A percentile compares a stretch with the other conserved stretches of the same genome.
phyloP scores from a whole-genome alignment of 768 basidiomycete genomes.

The Mrakia blollopis region DNA sequence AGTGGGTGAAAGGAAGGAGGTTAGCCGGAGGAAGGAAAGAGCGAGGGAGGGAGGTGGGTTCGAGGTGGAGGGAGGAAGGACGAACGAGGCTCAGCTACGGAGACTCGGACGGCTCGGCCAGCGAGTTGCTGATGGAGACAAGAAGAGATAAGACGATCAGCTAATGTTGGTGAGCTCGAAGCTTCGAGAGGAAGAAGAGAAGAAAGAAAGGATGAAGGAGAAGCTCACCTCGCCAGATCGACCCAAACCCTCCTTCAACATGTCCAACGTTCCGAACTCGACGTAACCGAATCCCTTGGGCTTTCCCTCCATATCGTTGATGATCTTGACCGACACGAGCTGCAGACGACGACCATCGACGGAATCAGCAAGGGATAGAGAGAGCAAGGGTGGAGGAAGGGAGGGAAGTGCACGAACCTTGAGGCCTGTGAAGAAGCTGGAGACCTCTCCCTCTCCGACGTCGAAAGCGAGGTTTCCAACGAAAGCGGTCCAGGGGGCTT shows the following conservation, averaged over 20 bases:
- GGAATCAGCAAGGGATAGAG: not conserved
- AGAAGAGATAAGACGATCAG: not conserved
- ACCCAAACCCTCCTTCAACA: constrained; percentile 73
- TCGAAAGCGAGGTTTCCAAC: constrained; percentile 95
- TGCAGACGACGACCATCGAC: constrained; percentile 39
- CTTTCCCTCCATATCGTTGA: constrained; percentile 85
- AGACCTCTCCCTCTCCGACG: constrained; percentile 74
- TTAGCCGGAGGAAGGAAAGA: not conserved
- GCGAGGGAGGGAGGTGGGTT: not conserved
- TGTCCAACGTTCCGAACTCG: constrained; percentile 83
- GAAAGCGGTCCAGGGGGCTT: constrained; percentile 93
- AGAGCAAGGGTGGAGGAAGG: not conserved
- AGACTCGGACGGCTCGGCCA: constrained; percentile 77
- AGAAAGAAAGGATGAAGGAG: not conserved
- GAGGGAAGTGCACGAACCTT: constrained; percentile 27
- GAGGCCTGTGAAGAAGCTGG: constrained; percentile 61
- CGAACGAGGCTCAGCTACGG: constrained; percentile 94
- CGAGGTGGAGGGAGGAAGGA: constrained; percentile 36
- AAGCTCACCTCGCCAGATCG: constrained; percentile 63
- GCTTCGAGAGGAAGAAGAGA: no score
- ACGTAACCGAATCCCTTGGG: constrained; percentile 98
- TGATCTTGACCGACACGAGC: constrained; percentile 84
- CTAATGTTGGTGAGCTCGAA: not conserved
- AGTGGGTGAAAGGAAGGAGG: not conserved
- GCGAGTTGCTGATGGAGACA: constrained; percentile 55